Evolutionary conservation across 2,329 filamentous ascomycete genomes (phyloP).

Genomic region (Botryotinia convoluta): DNA sequence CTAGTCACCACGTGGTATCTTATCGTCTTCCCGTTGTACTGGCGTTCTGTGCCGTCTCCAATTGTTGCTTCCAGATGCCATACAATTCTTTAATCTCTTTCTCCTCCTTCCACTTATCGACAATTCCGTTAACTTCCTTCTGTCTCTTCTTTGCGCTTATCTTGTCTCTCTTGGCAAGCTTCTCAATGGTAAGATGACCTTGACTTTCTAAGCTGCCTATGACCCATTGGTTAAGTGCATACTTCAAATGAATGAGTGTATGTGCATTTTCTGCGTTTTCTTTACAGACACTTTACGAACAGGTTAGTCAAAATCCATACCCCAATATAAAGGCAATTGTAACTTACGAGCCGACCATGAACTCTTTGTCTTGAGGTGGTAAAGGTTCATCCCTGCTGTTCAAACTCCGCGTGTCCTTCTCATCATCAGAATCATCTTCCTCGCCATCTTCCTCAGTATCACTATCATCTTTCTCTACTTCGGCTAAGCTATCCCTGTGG

Average conservation of each 20-base stretch:
- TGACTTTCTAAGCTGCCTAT: conserved; percentile 57
- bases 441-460: conserved; percentile 39
- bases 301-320: conserved; percentile 30
- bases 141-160: conserved; percentile 59
- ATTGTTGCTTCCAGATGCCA: conserved; percentile 62
- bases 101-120: conserved; percentile 59
- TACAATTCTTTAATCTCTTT: conserved; percentile 62
- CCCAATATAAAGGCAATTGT: not conserved
- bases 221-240: conserved; percentile 70
- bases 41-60: conserved; percentile 45
- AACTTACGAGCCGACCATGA: conserved; percentile 51
- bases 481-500: conserved; percentile 61
- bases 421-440: conserved; percentile 40
- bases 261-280: conserved; percentile 68
- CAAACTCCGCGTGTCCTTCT: conserved; percentile 40
- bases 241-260: conserved; percentile 72
- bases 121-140: conserved; percentile 60
- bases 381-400: conserved; percentile 49
- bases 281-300: conserved; percentile 48
- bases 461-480: conserved; percentile 49
- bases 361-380: conserved; percentile 45
- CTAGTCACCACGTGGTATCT: not conserved
- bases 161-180: conserved; percentile 59
- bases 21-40: conserved; percentile 15
- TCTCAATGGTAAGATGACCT: conserved; percentile 55